Evolutionary conservation across 1,139 yeast genomes (phyloP).

Genomic region (Groenewaldozyma sp.): DNA sequence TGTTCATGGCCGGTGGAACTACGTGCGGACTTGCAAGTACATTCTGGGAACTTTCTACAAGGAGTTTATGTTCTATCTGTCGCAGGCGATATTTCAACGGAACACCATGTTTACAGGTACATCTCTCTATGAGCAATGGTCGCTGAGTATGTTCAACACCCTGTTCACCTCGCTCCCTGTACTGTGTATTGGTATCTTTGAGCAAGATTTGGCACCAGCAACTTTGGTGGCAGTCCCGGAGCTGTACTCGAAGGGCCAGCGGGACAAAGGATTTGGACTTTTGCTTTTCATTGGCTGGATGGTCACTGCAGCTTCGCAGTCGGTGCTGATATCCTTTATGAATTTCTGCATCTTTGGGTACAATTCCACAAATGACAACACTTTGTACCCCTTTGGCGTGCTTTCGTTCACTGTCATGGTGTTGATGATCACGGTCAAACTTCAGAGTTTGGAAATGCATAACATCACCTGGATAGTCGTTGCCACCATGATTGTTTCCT

Average conservation of each 20-base stretch:
- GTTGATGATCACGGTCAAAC: slow-evolving; percentile 63
- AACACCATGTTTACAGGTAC: slow-evolving; percentile 88
- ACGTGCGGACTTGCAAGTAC: slow-evolving; percentile 83
- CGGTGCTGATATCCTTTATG: slow-evolving; percentile 61
- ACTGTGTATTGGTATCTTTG: slow-evolving; percentile 89
- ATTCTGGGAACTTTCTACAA: slow-evolving; percentile 92
- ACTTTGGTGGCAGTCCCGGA: slow-evolving; percentile 90
- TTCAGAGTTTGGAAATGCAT: slow-evolving; percentile 79
- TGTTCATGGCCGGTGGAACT: slow-evolving; percentile 95
- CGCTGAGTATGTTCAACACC: slow-evolving; percentile 93
- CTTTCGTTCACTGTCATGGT: slow-evolving; percentile 64
- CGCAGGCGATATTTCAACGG: slow-evolving; percentile 83
- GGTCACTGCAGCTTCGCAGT: slow-evolving; percentile 62
- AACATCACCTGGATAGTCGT: slow-evolving; percentile 65
- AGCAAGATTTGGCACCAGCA: slow-evolving; percentile 79
- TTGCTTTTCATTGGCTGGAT: slow-evolving; percentile 70
- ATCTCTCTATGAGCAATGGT: slow-evolving; percentile 91
- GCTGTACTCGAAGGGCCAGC: slow-evolving; percentile 68
- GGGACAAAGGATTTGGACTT: slow-evolving; percentile 67
- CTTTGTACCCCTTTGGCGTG: slow-evolving; percentile 75
- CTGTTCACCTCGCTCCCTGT: slow-evolving; percentile 91
- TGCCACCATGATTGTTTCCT: slow-evolving; percentile 62
- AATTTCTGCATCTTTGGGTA: slow-evolving; percentile 63
- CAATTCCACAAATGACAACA: slow-evolving; percentile 53
- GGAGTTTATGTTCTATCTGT: slow-evolving; percentile 77